Evolutionary conservation across 106 monocot species (phyloP).

Genomic region (Gastrodia elata): DNA sequence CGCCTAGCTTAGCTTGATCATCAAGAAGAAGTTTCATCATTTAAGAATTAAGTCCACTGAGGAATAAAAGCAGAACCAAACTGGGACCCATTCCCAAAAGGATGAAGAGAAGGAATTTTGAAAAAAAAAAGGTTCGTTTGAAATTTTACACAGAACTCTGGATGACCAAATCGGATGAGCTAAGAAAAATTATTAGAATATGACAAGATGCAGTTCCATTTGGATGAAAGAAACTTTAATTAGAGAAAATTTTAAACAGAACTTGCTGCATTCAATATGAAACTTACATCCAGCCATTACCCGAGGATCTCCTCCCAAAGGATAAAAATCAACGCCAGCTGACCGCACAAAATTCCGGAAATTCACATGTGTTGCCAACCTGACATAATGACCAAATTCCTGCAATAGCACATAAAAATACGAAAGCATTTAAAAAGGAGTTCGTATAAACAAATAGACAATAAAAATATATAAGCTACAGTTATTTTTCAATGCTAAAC

Average conservation of each 20-base stretch:
- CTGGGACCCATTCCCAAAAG: neutral
- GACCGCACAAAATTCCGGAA: conserved; percentile 80
- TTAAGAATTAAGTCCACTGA: too few species aligned
- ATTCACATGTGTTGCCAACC: conserved; percentile 85
- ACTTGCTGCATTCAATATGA: neutral
- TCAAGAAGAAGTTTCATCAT: too few species aligned
- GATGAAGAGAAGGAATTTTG: neutral
- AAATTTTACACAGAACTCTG: too few species aligned
- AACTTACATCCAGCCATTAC: conserved; percentile 83
- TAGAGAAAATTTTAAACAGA: neutral
- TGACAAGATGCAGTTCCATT: neutral
- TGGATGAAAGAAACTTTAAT: neutral
- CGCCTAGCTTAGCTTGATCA: too few species aligned
- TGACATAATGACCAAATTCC: conserved; percentile 94
- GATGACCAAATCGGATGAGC: neutral
- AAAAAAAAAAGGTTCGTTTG: conserved; percentile 1
- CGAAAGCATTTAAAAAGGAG: neutral
- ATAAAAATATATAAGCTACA: neutral
- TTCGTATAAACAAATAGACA: neutral
- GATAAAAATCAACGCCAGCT: conserved; percentile 82
- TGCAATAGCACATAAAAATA: conserved; percentile 17
- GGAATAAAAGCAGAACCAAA: too few species aligned
- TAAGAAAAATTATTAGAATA: neutral
- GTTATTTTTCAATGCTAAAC: neutral
- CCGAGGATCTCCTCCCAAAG: conserved; percentile 94